Evolutionary conservation across 2,329 filamentous ascomycete species (phyloP).

Genomic region (Colletotrichum liriopes): DNA sequence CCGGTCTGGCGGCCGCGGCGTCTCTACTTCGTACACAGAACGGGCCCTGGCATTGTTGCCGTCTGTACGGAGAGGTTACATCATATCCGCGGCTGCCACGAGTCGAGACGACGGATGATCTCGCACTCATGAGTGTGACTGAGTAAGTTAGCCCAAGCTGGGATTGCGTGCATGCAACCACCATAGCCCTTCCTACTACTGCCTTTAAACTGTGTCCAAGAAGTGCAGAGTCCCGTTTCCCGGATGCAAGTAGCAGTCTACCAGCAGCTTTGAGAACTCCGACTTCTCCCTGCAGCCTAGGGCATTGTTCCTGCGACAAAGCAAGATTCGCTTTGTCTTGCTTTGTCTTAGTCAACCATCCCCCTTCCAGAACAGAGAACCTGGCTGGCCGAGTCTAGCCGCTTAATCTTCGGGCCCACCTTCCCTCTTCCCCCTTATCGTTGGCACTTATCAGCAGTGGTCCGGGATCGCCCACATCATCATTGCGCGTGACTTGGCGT

Average conservation of each 20-base stretch:
- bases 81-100: not conserved
- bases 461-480: slow-evolving; percentile 44
- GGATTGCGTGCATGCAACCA: not conserved
- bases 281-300: not conserved
- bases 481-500: slow-evolving; percentile 44
- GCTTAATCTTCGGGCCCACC: slow-evolving; percentile 24
- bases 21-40: slow-evolving; percentile 12
- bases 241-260: not conserved
- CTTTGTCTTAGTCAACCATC: slow-evolving; percentile 10
- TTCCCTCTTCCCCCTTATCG: slow-evolving; percentile 9
- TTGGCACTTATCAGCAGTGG: slow-evolving; percentile 28
- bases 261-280: not conserved
- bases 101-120: not conserved
- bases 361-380: not conserved
- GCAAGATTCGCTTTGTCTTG: slow-evolving; percentile 23
- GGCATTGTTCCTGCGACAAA: slow-evolving; percentile 17
- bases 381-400: slow-evolving; percentile 22
- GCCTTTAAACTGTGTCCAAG: no score
- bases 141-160: slow-evolving; percentile 4
- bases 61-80: slow-evolving; percentile 1
- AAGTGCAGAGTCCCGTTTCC: not conserved
- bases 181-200: not conserved
- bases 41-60: not conserved
- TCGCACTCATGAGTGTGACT: not conserved
- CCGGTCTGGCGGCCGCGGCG: not conserved